Evolutionary conservation across 139 green algal species (phyloP).

Genomic region (Micractinium conductrix): DNA sequence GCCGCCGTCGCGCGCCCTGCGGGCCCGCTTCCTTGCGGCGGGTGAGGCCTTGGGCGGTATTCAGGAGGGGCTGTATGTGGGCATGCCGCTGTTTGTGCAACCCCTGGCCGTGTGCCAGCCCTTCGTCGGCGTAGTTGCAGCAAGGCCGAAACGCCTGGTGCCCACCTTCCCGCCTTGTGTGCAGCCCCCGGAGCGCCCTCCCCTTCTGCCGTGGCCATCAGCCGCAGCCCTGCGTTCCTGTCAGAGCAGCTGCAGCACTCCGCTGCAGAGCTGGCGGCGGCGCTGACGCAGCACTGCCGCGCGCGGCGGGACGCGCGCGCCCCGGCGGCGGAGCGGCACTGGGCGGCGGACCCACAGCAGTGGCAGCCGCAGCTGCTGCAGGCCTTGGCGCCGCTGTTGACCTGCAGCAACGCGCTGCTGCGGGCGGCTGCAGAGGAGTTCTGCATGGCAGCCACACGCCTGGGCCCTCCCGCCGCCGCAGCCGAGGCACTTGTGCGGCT

Average conservation of each 20-base stretch:
- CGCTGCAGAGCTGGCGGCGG: neutral
- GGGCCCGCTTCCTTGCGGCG: neutral
- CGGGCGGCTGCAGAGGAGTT: neutral
- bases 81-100: too few species aligned
- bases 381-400: neutral
- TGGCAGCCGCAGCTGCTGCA: neutral
- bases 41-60: neutral
- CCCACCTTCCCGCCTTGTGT: too few species aligned
- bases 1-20: neutral
- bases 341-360: neutral
- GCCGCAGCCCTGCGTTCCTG: neutral
- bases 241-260: slow-evolving; percentile 18
- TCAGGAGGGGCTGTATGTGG: too few species aligned
- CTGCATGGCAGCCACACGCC: neutral
- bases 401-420: neutral
- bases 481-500: neutral
- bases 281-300: neutral
- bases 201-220: neutral
- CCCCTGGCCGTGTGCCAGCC: too few species aligned
- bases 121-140: neutral
- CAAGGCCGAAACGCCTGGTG: neutral
- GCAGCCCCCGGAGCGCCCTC: neutral
- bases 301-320: neutral
- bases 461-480: neutral
- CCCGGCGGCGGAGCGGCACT: neutral